Evolutionary conservation across 306 rosid genomes (phyloP), one percentile per base, ranked within the genome.

Genomic region (Cyclanthera cordifolia): DNA sequence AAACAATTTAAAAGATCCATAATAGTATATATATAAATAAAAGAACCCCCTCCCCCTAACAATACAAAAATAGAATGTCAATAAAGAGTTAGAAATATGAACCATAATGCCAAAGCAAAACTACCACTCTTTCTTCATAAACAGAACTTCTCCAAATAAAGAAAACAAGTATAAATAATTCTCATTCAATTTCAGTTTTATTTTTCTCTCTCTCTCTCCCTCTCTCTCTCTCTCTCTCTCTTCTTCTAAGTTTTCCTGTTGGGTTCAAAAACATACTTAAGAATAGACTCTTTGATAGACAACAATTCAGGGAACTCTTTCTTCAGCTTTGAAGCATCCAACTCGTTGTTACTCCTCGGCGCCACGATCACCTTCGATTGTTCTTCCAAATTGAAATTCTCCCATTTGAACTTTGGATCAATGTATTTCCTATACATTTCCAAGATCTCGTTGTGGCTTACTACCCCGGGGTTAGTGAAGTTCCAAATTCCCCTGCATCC

Each of bases 391-490:
- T 47, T 41, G 77, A 88, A 88, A 63, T 83, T 85, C 53, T 75
- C 69, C 95, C 91, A 88, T 59, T 77, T 72, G 73, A 84, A 84
- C 27, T 80, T 2, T 0, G 91, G 89, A 24, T 88, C 90, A 1
- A 88, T 81, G 72, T 82, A 86, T 25, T 84, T 76, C 72, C 59
- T 84, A 51, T 82, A 86, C 86, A 86, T 67, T 53, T 88, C 85
- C 52, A 82, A 67, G 54, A 86, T 84, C 78, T 88, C 75, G 59
- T 88, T 86, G 81, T 86, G 91, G 75, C 88, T 81, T 32, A 88
- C 81, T 28, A 79, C 91, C 50, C 91, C 95, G 2, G 95, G 91
- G 34, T 88, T 88, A 53, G 91, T 88, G 80, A 88, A 84, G 82
- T 88, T 88, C 95, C 95, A 88, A 52, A 88, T 78, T 30, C 89